phyloP scores from a whole-genome alignment of 768 basidiomycete species.

The Rubroboletus pulcherrimus region DNA sequence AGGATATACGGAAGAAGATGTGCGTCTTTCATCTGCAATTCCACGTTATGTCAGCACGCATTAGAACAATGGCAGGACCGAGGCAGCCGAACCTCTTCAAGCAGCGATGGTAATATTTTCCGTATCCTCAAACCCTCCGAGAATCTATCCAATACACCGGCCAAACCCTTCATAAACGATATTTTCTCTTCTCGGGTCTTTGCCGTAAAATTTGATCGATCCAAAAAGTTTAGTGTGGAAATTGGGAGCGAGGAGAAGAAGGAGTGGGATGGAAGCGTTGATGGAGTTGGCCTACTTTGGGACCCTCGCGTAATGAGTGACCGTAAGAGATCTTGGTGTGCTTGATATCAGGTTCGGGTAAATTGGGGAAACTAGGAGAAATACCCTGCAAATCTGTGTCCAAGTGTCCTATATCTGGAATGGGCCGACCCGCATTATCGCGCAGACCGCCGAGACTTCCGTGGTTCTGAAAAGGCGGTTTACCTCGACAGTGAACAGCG shows the following conservation, averaged over 20 bases:
- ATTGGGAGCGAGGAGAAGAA: slow-evolving; percentile 97
- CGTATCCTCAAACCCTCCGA: slow-evolving; percentile 81
- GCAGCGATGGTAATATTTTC: slow-evolving; percentile 86
- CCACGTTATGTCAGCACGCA: slow-evolving; percentile 6
- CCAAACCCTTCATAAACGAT: slow-evolving; percentile 89
- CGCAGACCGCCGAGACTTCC: slow-evolving; percentile 68
- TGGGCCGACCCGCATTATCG: slow-evolving; percentile 61
- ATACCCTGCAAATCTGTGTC: slow-evolving; percentile 74
- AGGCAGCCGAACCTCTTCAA: slow-evolving; percentile 75
- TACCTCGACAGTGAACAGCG: slow-evolving; percentile 85
- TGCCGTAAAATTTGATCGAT: slow-evolving; percentile 90
- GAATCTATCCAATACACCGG: slow-evolving; percentile 76
- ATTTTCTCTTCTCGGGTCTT: slow-evolving; percentile 96
- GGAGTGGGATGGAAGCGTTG: slow-evolving; percentile 74
- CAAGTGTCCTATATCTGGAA: slow-evolving; percentile 59
- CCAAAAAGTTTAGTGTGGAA: slow-evolving; percentile 92
- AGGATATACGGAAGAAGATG: slow-evolving; percentile 92
- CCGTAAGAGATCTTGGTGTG: slow-evolving; percentile 62
- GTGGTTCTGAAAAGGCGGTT: slow-evolving; percentile 83
- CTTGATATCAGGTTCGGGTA: slow-evolving; percentile 6
- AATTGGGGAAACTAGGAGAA: slow-evolving; percentile 1
- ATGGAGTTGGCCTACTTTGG: slow-evolving; percentile 68
- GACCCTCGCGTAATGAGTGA: slow-evolving; percentile 80
- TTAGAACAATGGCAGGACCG: not conserved
- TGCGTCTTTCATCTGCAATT: slow-evolving; percentile 82